Conservation (phyloP, 345 rosid genomes). For the Combretum micranthum region DNA sequence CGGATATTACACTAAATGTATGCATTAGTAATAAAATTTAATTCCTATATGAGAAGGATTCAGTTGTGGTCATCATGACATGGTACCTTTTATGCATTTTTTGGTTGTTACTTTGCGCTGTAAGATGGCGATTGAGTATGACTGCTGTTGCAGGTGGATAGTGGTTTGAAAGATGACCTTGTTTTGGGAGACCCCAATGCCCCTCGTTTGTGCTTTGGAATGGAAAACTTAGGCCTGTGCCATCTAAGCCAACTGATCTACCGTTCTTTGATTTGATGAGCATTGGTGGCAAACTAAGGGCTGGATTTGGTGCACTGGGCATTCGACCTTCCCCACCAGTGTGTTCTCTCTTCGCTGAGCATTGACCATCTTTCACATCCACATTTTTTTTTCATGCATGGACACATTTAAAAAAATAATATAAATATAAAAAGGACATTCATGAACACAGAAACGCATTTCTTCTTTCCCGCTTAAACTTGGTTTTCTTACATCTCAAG, state of each 20-base stretch:
- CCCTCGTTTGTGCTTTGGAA: conserved; percentile 88
- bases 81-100: too few species aligned
- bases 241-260: conserved; percentile 62
- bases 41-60: too few species aligned
- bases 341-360: conserved; percentile 27
- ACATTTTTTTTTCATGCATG: too few species aligned
- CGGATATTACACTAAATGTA: too few species aligned
- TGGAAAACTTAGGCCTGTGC: conserved; percentile 85
- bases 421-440: too few species aligned
- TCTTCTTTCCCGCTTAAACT: conserved; percentile 6
- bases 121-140: not conserved
- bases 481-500: conserved; percentile 34
- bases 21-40: too few species aligned
- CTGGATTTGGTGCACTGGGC: conserved; percentile 86
- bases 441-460: not conserved
- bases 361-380: too few species aligned
- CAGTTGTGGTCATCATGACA: too few species aligned
- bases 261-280: conserved; percentile 86
- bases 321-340: conserved; percentile 93
- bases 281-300: conserved; percentile 79
- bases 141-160: conserved; percentile 53
- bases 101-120: not conserved
- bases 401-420: too few species aligned
- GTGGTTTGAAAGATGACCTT: conserved; percentile 78
- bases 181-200: conserved; percentile 93